Percentiles rank a stretch among this genome's conserved stretches.
Evolutionary conservation across 176 grass and related monocot species (phyloP).

Genomic region (Cocos nucifera): DNA sequence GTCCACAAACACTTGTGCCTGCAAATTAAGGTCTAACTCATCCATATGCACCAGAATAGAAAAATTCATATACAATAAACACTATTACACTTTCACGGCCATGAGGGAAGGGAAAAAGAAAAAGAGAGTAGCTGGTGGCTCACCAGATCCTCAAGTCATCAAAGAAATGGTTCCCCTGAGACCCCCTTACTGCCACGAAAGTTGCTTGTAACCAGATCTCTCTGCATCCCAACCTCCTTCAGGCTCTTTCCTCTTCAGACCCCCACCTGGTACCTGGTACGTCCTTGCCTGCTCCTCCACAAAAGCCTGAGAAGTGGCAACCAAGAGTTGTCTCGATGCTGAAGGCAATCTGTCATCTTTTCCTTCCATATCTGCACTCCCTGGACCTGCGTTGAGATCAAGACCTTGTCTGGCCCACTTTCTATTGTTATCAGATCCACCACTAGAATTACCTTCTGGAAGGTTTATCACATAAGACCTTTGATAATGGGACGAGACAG

Average conservation of each 20-base stretch:
- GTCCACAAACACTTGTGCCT: constrained; percentile 29
- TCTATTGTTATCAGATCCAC: constrained; percentile 43
- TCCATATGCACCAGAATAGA: background rate
- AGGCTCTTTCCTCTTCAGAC: constrained; percentile 67
- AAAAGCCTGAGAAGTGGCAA: constrained; percentile 37
- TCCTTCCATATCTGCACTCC: constrained; percentile 43
- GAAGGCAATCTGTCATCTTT: constrained; percentile 43
- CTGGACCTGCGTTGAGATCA: constrained; percentile 77
- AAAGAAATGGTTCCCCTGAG: constrained; percentile 8
- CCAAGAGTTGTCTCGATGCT: constrained; percentile 44
- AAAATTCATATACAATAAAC: too few species aligned
- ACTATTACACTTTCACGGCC: too few species aligned
- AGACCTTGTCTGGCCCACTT: constrained; percentile 59
- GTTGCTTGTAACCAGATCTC: constrained; percentile 19
- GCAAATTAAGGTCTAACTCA: constrained; percentile 27
- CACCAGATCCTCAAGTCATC: constrained; percentile 22
- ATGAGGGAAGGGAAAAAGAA: too few species aligned
- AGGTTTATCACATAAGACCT: constrained; percentile 64
- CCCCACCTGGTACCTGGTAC: constrained; percentile 43
- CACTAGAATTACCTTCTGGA: constrained; percentile 50
- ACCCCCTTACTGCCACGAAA: constrained; percentile 53
- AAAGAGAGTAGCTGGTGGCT: background rate
- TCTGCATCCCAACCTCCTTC: constrained; percentile 53
- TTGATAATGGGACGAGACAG: constrained; percentile 40
- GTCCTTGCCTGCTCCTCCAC: constrained; percentile 53